Conservation (phyloP, 805 yeast species). For the Metschnikowia vanudenii region DNA sequence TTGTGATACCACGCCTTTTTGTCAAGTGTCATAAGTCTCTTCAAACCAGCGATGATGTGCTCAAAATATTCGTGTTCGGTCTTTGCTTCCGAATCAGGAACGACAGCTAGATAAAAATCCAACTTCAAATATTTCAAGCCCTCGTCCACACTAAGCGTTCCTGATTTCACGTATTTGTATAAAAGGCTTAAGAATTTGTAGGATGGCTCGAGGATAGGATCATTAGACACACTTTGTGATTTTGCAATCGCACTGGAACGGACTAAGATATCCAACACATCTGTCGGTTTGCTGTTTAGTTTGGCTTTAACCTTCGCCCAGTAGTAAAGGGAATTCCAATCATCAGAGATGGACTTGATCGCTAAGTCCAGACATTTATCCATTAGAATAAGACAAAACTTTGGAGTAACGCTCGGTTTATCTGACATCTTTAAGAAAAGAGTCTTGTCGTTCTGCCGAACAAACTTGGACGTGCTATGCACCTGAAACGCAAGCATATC, state of each 20-base stretch:
- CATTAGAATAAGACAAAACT: conserved; percentile 38
- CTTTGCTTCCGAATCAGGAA: conserved; percentile 9
- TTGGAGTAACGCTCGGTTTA: conserved; percentile 22
- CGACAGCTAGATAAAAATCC: conserved; percentile 28
- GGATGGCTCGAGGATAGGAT: conserved; percentile 74
- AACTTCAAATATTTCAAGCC: conserved; percentile 42
- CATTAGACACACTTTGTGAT: conserved; percentile 41
- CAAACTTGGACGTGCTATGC: conserved; percentile 34
- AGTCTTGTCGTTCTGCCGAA: conserved; percentile 27
- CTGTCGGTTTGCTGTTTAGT: conserved; percentile 29
- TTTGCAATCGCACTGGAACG: conserved; percentile 46
- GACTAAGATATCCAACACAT: conserved; percentile 42
- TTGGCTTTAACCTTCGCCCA: conserved; percentile 59
- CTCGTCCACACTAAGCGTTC: conserved; percentile 29
- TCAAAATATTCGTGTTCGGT: conserved; percentile 32
- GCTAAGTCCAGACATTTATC: conserved; percentile 49
- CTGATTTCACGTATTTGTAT: conserved; percentile 52
- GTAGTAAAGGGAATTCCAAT: conserved; percentile 64
- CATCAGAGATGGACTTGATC: conserved; percentile 38
- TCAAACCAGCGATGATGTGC: conserved; percentile 45
- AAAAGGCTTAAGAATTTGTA: conserved; percentile 58
- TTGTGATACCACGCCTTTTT: conserved; percentile 91
- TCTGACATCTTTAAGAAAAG: conserved; percentile 25
- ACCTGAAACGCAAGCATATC: conserved; percentile 55
- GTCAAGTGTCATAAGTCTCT: conserved; percentile 53